These are phyloP conservation scores for Podaxis mareebaensis DNA, from an alignment of 768 basidiomycete genomes.

Conservation along the genomic window DNA sequence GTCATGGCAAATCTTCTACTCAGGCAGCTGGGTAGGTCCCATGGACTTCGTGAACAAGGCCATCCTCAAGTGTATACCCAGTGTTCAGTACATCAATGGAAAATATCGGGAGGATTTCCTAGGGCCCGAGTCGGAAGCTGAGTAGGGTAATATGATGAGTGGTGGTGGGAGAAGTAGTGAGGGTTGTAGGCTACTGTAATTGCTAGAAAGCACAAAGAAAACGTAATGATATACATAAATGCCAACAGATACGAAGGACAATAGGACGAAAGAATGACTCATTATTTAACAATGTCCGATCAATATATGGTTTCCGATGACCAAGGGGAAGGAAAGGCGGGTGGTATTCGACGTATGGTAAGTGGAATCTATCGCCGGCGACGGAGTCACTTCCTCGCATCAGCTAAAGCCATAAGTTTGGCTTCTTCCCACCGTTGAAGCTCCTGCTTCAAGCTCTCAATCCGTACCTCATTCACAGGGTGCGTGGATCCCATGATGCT, in stretches of 20 bases:
- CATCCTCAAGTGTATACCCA: neutral
- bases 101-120: neutral
- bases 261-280: neutral
- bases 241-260: neutral
- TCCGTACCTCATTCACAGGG: constrained; percentile 67
- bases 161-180: neutral
- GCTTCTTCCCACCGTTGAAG: constrained; percentile 70
- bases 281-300: neutral
- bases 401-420: constrained; percentile 31
- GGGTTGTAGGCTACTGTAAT: neutral
- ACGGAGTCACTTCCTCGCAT: neutral
- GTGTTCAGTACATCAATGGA: neutral
- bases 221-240: neutral
- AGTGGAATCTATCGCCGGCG: neutral
- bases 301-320: neutral
- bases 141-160: too few relatives aligned
- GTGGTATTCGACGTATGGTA: neutral
- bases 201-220: neutral
- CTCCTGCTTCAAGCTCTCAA: constrained; percentile 63
- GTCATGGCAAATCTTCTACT: neutral
- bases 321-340: neutral
- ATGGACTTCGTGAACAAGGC: neutral
- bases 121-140: neutral
- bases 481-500: constrained; percentile 60
- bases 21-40: neutral